Evolutionary conservation across 1,139 yeast genomes (phyloP), one percentile per base, ranked within the genome.

Genomic region (Taphrina deformans): DNA sequence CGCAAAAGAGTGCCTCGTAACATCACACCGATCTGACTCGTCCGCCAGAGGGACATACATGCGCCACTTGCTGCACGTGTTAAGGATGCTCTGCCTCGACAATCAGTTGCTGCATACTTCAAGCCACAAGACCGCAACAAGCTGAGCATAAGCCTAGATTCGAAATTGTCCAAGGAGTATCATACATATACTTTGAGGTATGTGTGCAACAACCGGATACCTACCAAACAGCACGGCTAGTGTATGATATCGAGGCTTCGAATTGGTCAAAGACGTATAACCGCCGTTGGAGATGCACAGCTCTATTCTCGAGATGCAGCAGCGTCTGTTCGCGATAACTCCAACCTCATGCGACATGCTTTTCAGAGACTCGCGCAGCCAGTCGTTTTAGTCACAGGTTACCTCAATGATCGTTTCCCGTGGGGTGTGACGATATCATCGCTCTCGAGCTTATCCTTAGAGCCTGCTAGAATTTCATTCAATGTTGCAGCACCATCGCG

Each of bases 371-470:
- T 35, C n/a, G 33, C 48, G 3, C 58, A 53, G 24, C 58, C 58
- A 5, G 58, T 53, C n/a, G 31, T 27, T 12, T 9, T 53, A 7
- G 35, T 53, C 6, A 53, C 58, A 38, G 58, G 46, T 21, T 26
- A 4, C 2, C 41, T 27, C 33, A 14, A 18, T 6, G 35, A 53
- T 53, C 6, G n/a, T 1, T 14, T 6, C n/a, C 58, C 58, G 1
- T 35, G 58, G 26, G 58, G 27, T 6, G 23, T 53, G 9, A 53
- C 58, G 10, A 41, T 53, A 18, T 53, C 58, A 14, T 53, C 58
- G 12, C 46, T 53, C 31, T 29, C 58, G 31, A 53, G 58, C 35
- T 35, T 53, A 23, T 53, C 58, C 9, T 9, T 53, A n/a, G 58
- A 53, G 3, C 58, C 58, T n/a, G 44, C 58, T 12, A 10, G 58